Evolutionary conservation across 352 stramenopile genomes (phyloP).

Genomic region (Globisporangium spinosum): DNA sequence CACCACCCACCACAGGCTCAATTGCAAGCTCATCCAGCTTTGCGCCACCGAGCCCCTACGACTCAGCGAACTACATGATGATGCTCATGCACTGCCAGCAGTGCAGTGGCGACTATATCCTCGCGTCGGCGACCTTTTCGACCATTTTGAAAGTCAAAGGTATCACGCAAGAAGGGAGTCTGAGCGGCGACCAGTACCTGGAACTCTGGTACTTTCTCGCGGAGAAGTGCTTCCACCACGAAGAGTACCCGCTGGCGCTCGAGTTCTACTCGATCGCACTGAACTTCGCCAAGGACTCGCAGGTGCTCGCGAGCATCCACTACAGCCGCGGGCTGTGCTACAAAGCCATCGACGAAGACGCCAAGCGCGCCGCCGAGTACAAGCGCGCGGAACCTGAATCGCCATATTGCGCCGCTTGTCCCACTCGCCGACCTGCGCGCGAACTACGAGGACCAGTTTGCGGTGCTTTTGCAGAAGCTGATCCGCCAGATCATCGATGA

Average conservation of each 20-base stretch:
- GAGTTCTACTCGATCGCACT: slow-evolving; percentile 58
- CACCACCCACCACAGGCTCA: background rate
- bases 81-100: slow-evolving; percentile 74
- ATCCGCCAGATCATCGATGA: slow-evolving; percentile 49
- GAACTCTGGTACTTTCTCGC: slow-evolving; percentile 49
- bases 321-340: slow-evolving; percentile 62
- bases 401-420: slow-evolving; percentile 43
- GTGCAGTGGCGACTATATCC: slow-evolving; percentile 46
- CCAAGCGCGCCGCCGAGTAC: slow-evolving; percentile 53
- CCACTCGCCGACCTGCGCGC: slow-evolving; percentile 38
- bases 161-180: slow-evolving; percentile 25
- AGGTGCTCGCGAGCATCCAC: slow-evolving; percentile 43
- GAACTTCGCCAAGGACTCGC: slow-evolving; percentile 64
- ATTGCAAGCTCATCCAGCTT: background rate
- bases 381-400: slow-evolving; percentile 65
- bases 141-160: slow-evolving; percentile 32
- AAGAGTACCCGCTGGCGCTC: slow-evolving; percentile 58
- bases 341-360: slow-evolving; percentile 42
- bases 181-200: slow-evolving; percentile 53
- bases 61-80: slow-evolving; percentile 44
- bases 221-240: slow-evolving; percentile 60
- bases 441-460: slow-evolving; percentile 46
- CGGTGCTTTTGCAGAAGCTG: slow-evolving; percentile 39
- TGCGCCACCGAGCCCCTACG: slow-evolving; percentile 22
- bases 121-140: slow-evolving; percentile 46